Evolutionary conservation across 2,329 filamentous ascomycete genomes (phyloP).

Genomic region (Ascocoryne sarcoides): DNA sequence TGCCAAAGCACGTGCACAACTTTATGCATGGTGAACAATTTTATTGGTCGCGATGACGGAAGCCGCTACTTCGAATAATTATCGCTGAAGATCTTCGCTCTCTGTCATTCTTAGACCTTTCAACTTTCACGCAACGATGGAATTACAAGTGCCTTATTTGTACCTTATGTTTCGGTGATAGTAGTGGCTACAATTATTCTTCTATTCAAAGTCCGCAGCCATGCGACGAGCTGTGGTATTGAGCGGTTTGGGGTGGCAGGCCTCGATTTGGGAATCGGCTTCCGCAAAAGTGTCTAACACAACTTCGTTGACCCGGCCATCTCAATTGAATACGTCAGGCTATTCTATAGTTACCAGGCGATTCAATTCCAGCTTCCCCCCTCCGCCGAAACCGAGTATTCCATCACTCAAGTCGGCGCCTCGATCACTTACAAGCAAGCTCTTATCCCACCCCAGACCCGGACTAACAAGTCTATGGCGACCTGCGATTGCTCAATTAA

Average conservation of each 20-base stretch:
- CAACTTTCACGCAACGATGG: conserved; percentile 20
- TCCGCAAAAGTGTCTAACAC: conserved; percentile 16
- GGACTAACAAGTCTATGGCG: conserved; percentile 21
- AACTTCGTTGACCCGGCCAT: conserved; percentile 6
- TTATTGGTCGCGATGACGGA: conserved; percentile 13
- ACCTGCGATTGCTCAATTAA: conserved; percentile 23
- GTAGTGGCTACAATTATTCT: conserved; percentile 14
- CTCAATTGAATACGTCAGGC: conserved; percentile 6
- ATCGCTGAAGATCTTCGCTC: conserved; percentile 3
- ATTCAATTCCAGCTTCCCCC: conserved; percentile 14
- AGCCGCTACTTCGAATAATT: conserved; percentile 6
- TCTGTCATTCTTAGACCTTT: background rate
- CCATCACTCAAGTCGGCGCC: conserved; percentile 8
- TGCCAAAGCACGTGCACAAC: conserved; percentile 5
- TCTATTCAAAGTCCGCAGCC: conserved; percentile 8
- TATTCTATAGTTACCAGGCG: conserved; percentile 6
- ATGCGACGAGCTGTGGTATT: conserved; percentile 23
- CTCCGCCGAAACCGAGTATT: conserved; percentile 5
- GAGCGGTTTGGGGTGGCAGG: conserved; percentile 17
- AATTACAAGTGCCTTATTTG: conserved; percentile 13
- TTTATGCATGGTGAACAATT: background rate
- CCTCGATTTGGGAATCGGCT: conserved; percentile 19
- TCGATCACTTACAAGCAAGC: conserved; percentile 8
- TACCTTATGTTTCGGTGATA: conserved; percentile 23
- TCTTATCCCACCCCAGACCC: conserved; percentile 10